Percentiles rank a stretch among this genome's conserved stretches.
These are phyloP conservation scores for Ascochyta viciae-villosae DNA, from an alignment of 2,329 filamentous ascomycete genomes.

Conservation along the genomic window DNA sequence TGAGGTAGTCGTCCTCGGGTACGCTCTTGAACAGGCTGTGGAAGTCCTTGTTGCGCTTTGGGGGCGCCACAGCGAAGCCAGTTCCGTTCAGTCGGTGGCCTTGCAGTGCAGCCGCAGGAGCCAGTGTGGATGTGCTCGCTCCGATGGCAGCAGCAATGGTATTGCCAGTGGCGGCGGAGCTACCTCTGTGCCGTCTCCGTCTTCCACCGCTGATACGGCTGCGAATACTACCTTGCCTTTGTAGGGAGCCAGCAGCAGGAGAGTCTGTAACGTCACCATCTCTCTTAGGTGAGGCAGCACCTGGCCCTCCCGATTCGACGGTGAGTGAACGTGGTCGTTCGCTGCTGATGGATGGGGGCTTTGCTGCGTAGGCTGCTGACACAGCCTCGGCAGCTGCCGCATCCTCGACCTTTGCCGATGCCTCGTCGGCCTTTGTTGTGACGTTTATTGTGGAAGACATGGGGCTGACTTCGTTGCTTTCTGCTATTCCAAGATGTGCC, in stretches of 20 bases:
- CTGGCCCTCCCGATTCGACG: constrained; percentile 42
- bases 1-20: constrained; percentile 95
- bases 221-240: constrained; percentile 60
- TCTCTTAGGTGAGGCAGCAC: constrained; percentile 61
- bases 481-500: constrained; percentile 82
- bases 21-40: constrained; percentile 94
- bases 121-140: constrained; percentile 73
- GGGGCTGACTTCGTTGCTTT: constrained; percentile 65
- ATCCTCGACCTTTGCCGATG: constrained; percentile 65
- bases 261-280: constrained; percentile 72
- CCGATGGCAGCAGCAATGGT: constrained; percentile 76
- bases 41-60: constrained; percentile 95
- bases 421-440: constrained; percentile 57
- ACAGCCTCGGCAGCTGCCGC: constrained; percentile 66
- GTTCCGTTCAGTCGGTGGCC: constrained; percentile 87
- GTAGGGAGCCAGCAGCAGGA: constrained; percentile 57
- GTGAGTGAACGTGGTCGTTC: constrained; percentile 51
- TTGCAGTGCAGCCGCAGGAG: constrained; percentile 65
- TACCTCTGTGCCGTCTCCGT: constrained; percentile 78
- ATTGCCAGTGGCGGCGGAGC: constrained; percentile 70
- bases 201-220: constrained; percentile 60
- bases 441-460: constrained; percentile 66
- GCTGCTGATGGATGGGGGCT: constrained; percentile 39
- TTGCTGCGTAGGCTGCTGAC: constrained; percentile 64
- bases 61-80: constrained; percentile 94